Percentiles rank a stretch among this genome's conserved stretches.
phyloP scores from a whole-genome alignment of 2,329 filamentous ascomycete species.

The Fusarium fujikuroi region DNA sequence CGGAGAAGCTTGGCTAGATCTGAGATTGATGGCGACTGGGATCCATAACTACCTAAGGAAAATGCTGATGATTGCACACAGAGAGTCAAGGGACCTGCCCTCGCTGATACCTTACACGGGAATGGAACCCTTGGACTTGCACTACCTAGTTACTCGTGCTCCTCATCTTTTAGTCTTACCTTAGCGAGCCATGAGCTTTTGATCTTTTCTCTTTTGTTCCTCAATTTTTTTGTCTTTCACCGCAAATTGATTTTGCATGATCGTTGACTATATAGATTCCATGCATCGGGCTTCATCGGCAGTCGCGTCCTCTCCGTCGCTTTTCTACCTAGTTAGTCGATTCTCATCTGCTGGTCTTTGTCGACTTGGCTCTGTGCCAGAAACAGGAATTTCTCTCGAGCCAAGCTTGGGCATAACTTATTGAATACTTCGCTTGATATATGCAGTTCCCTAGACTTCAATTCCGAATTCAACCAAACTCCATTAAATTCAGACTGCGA shows the following conservation, averaged over 20 bases:
- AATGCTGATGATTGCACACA: constrained; percentile 37
- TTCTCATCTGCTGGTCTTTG: background rate
- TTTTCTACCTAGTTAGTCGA: constrained; percentile 19
- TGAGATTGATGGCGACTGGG: constrained; percentile 21
- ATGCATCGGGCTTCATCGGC: constrained; percentile 26
- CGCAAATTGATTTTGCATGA: constrained; percentile 7
- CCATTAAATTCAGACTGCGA: background rate
- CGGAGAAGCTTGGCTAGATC: constrained; percentile 15
- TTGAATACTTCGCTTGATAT: background rate
- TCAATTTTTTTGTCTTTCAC: background rate
- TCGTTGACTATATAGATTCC: constrained; percentile 2
- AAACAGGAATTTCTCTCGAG: constrained; percentile 1
- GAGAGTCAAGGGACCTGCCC: constrained; percentile 28
- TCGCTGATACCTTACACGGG: constrained; percentile 12
- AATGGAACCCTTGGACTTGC: constrained; percentile 32
- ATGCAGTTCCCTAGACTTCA: background rate
- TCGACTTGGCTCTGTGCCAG: background rate
- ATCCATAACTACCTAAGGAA: background rate
- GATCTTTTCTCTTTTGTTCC: constrained; percentile 1
- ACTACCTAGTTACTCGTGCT: background rate
- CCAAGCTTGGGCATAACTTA: background rate
- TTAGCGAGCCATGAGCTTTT: constrained; percentile 25
- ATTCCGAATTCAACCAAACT: background rate
- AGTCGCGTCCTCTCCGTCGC: constrained; percentile 20
- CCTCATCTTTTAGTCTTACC: constrained; percentile 12